A percentile compares a stretch with the other conserved stretches of the same genome.
These are phyloP conservation scores for Botrytis squamosa DNA, from an alignment of 2,329 filamentous ascomycete species.

Conservation along the genomic window DNA sequence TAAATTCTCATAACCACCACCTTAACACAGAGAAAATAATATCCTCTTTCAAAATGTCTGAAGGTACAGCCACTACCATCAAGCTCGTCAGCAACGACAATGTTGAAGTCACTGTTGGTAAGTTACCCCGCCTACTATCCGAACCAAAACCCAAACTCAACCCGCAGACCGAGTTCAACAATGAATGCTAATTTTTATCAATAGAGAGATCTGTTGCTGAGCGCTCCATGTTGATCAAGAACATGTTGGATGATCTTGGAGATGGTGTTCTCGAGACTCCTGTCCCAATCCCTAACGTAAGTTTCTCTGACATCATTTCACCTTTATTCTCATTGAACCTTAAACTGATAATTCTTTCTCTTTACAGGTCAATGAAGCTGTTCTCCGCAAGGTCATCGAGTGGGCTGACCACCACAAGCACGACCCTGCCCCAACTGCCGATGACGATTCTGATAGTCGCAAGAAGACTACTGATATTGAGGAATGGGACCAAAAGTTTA, in stretches of 20 bases:
- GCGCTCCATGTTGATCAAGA: constrained; percentile 94
- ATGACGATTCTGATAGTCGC: constrained; percentile 89
- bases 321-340: constrained; percentile 10
- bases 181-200: constrained; percentile 37
- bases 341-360: constrained; percentile 22
- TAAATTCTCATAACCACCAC: neutral
- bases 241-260: constrained; percentile 93
- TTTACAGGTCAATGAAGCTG: constrained; percentile 79
- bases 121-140: constrained; percentile 33
- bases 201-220: constrained; percentile 77
- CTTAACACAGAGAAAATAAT: neutral
- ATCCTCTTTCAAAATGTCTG: constrained; percentile 38
- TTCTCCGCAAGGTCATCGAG: constrained; percentile 93
- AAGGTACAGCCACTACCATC: constrained; percentile 39
- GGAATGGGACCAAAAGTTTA: constrained; percentile 99
- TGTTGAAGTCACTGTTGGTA: constrained; percentile 51
- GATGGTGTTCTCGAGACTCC: constrained; percentile 52
- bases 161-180: constrained; percentile 23
- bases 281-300: constrained; percentile 80
- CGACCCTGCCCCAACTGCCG: constrained; percentile 76
- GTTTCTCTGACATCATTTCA: constrained; percentile 31
- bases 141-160: neutral
- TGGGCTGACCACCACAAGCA: constrained; percentile 96
- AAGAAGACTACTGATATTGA: constrained; percentile 99
- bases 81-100: constrained; percentile 52